Percentiles rank a stretch among this genome's conserved stretches.
Evolutionary conservation across 495 filamentous ascomycete genomes (phyloP).

Genomic region (Haplographium delicatum): DNA sequence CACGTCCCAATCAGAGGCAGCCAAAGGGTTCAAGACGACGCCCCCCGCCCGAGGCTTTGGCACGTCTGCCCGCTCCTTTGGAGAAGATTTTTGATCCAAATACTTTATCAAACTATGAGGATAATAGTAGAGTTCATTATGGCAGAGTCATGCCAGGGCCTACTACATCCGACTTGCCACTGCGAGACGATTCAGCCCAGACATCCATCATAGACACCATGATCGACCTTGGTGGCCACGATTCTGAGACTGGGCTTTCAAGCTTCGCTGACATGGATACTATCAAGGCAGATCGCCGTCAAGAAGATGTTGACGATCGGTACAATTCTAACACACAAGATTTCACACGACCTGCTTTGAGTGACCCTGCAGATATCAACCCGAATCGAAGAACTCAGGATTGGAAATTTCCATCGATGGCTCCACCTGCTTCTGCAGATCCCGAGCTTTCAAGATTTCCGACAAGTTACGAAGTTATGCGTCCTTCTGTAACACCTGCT

Average conservation of each 20-base stretch:
- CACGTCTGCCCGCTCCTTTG: conserved; percentile 39
- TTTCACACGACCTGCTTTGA: conserved; percentile 42
- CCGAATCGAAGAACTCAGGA: conserved; percentile 50
- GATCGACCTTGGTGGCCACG: conserved; percentile 51
- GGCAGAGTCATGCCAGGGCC: conserved; percentile 31
- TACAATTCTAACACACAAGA: conserved; percentile 27
- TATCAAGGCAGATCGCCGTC: conserved; percentile 38
- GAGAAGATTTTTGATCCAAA: conserved; percentile 55
- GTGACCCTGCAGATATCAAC: conserved; percentile 44
- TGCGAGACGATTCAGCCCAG: conserved; percentile 47
- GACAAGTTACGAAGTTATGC: conserved; percentile 10
- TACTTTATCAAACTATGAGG: conserved; percentile 50
- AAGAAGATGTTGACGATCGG: conserved; percentile 33
- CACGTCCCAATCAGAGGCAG: conserved; percentile 28
- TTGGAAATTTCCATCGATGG: conserved; percentile 56
- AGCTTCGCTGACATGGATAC: conserved; percentile 56
- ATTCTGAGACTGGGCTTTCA: conserved; percentile 37
- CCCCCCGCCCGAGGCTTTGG: conserved; percentile 45
- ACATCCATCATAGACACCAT: conserved; percentile 46
- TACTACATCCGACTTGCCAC: conserved; percentile 45
- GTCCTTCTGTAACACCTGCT: conserved; percentile 21
- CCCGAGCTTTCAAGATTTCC: conserved; percentile 46
- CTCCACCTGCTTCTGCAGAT: conserved; percentile 41
- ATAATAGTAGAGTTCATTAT: conserved; percentile 48
- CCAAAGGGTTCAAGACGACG: conserved; percentile 37